Percentiles rank a stretch among this genome's conserved stretches.
These are phyloP conservation scores for Diplocarpon mali DNA, from an alignment of 2,329 filamentous ascomycete genomes.

Conservation along the genomic window DNA sequence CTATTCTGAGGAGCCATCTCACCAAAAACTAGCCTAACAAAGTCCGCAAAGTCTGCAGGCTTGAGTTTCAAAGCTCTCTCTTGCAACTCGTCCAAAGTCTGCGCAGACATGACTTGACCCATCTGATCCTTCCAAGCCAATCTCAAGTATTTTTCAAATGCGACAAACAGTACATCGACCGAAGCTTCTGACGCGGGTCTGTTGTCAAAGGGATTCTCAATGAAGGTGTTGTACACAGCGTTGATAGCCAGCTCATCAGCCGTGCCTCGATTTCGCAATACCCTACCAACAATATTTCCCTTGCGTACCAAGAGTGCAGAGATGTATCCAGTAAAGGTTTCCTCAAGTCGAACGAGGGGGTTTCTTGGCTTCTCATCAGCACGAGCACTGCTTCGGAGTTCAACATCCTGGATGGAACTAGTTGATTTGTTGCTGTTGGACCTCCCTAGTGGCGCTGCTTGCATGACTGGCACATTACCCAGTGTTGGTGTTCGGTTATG, in stretches of 20 bases:
- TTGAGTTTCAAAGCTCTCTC: conserved; percentile 52
- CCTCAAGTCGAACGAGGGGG: conserved; percentile 64
- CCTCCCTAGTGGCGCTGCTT: conserved; percentile 18
- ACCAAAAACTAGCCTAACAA: conserved; percentile 51
- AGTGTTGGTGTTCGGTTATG: conserved; percentile 27
- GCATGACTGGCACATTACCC: conserved; percentile 34
- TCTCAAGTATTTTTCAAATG: conserved; percentile 86
- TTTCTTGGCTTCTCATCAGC: conserved; percentile 46
- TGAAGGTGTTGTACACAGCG: conserved; percentile 78
- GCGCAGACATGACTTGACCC: conserved; percentile 67
- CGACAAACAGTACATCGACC: conserved; percentile 77
- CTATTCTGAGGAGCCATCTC: conserved; percentile 60
- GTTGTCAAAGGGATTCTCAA: conserved; percentile 71
- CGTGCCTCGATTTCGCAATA: conserved; percentile 55
- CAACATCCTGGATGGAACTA: conserved; percentile 22
- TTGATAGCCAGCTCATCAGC: conserved; percentile 76
- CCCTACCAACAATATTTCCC: conserved; percentile 73
- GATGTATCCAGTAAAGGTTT: conserved; percentile 75
- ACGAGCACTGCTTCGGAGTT: conserved; percentile 27
- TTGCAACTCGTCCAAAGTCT: conserved; percentile 65
- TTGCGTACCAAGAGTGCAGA: conserved; percentile 75
- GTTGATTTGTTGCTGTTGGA: conserved; percentile 23
- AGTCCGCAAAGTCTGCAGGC: conserved; percentile 62
- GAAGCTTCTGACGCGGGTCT: conserved; percentile 64
- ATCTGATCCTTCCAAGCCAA: conserved; percentile 84